Conservation (phyloP, 495 filamentous ascomycete genomes). For the Penicillium antarcticum region DNA sequence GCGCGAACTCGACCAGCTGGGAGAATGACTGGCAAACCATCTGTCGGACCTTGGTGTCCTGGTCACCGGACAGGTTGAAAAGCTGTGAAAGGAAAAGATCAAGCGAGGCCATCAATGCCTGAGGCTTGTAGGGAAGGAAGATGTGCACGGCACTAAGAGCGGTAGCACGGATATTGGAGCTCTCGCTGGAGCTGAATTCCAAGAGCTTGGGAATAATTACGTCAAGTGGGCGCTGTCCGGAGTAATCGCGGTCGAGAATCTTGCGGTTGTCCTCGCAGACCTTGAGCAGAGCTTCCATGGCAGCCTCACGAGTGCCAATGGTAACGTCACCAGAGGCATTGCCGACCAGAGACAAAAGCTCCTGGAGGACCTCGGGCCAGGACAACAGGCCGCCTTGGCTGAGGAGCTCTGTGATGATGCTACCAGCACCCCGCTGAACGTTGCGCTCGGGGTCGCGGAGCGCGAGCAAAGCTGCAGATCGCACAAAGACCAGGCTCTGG, state of each 20-base stretch:
- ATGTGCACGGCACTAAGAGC: slow-evolving; percentile 85
- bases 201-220: slow-evolving; percentile 90
- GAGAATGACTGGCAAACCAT: slow-evolving; percentile 93
- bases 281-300: slow-evolving; percentile 88
- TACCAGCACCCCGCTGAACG: slow-evolving; percentile 86
- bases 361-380: slow-evolving; percentile 86
- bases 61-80: slow-evolving; percentile 75
- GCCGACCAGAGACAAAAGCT: slow-evolving; percentile 70
- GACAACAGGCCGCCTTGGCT: slow-evolving; percentile 77
- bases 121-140: slow-evolving; percentile 78
- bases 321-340: slow-evolving; percentile 67
- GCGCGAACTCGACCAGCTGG: slow-evolving; percentile 83
- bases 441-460: slow-evolving; percentile 78
- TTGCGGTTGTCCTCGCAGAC: slow-evolving; percentile 96
- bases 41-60: slow-evolving; percentile 72
- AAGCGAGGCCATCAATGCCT: slow-evolving; percentile 70
- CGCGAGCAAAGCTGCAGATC: slow-evolving; percentile 69
- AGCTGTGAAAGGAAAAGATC: slow-evolving; percentile 77
- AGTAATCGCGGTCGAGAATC: slow-evolving; percentile 78
- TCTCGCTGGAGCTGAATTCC: slow-evolving; percentile 71
- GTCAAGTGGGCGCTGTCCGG: slow-evolving; percentile 79
- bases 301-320: slow-evolving; percentile 78
- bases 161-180: slow-evolving; percentile 69
- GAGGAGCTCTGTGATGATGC: slow-evolving; percentile 92
- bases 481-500: slow-evolving; percentile 67